phyloP scores from a whole-genome alignment of 805 yeast species.

The Teunomyces pallodes region DNA sequence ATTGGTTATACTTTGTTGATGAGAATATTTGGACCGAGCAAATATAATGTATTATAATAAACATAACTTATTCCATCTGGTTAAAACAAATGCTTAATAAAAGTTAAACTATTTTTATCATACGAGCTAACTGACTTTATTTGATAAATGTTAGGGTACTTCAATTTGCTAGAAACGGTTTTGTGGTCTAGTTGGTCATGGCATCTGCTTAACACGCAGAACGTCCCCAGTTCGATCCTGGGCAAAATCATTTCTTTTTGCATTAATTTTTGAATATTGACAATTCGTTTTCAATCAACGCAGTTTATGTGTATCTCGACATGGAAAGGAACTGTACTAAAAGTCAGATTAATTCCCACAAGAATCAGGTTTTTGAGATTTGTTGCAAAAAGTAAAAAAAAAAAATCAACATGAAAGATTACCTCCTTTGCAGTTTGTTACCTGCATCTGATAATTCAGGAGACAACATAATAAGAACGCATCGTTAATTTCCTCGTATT shows the following conservation, averaged over 20 bases:
- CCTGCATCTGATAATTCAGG: too few species aligned
- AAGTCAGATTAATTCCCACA: too few species aligned
- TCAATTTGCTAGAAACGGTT: conserved; percentile 44
- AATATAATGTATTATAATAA: conserved; percentile 4
- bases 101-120: background rate
- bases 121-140: background rate
- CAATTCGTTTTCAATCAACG: too few species aligned
- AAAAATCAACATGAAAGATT: too few species aligned
- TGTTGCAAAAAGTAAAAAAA: too few species aligned
- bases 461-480: too few species aligned
- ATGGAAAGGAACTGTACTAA: too few species aligned
- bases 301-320: too few species aligned
- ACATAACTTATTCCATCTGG: background rate
- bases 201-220: conserved; percentile 99
- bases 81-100: background rate
- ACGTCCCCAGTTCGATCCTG: conserved; percentile 99
- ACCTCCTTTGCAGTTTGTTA: too few species aligned
- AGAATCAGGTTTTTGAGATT: too few species aligned
- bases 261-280: too few species aligned
- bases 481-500: too few species aligned
- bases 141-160: background rate
- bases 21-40: conserved; percentile 60
- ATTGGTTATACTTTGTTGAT: conserved; percentile 85
- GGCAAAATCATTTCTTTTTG: conserved; percentile 74
- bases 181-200: conserved; percentile 99